phyloP scores from a whole-genome alignment of 129 eudicot genomes.

The Lonicera japonica region DNA sequence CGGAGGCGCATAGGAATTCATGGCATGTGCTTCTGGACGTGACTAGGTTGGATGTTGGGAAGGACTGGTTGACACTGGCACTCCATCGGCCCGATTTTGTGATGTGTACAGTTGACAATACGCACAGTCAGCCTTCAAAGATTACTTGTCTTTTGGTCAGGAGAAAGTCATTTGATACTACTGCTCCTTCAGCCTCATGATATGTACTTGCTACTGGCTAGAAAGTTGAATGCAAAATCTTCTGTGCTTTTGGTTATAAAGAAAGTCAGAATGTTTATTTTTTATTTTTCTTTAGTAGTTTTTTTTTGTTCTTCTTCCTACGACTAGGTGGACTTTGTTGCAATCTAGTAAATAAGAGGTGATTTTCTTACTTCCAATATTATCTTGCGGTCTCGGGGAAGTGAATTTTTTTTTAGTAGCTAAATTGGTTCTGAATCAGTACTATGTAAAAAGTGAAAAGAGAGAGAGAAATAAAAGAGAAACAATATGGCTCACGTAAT shows the following conservation, averaged over 20 bases:
- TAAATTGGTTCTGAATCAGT: no score
- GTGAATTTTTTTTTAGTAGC: neutral
- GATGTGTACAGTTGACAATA: conserved; percentile 48
- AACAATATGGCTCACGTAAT: no score
- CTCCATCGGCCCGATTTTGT: conserved; percentile 79
- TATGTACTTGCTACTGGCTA: no score
- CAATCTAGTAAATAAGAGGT: neutral
- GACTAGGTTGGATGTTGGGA: conserved; percentile 43
- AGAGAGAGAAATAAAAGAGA: no score
- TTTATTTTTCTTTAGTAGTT: neutral
- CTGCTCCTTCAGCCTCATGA: conserved; percentile 12
- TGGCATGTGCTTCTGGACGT: conserved; percentile 88
- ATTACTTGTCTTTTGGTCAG: conserved; percentile 65
- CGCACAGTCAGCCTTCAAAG: conserved; percentile 59
- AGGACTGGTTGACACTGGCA: conserved; percentile 47
- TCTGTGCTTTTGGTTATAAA: neutral
- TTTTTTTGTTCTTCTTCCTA: neutral
- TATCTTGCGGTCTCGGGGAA: neutral
- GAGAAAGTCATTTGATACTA: conserved; percentile 63
- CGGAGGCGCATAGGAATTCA: conserved; percentile 69
- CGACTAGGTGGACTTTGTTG: neutral
- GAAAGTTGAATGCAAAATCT: neutral
- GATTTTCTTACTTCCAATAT: neutral
- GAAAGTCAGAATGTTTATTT: neutral
- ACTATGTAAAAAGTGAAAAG: no score